These are phyloP conservation scores for Coccinonectria pachysandricola DNA, from an alignment of 2,329 filamentous ascomycete species.

Conservation along the genomic window DNA sequence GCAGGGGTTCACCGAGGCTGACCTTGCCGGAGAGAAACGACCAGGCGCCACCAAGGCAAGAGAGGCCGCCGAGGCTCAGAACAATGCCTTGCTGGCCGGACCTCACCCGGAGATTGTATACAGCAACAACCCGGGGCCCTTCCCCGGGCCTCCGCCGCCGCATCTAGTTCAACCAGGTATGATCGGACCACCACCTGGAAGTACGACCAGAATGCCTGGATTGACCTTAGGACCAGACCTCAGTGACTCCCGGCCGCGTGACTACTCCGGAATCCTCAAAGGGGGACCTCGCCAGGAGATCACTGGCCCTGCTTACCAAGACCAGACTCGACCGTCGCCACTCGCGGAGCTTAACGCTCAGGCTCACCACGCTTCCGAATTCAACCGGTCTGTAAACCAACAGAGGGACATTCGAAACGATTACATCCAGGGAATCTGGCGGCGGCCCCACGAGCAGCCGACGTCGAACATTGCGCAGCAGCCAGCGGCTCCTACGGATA, in stretches of 20 bases:
- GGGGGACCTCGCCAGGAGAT: slow-evolving; percentile 84
- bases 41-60: slow-evolving; percentile 84
- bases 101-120: slow-evolving; percentile 84
- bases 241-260: slow-evolving; percentile 64
- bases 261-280: slow-evolving; percentile 69
- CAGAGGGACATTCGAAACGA: slow-evolving; percentile 70
- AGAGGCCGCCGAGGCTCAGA: slow-evolving; percentile 66
- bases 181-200: slow-evolving; percentile 52
- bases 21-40: slow-evolving; percentile 89
- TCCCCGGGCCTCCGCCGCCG: slow-evolving; percentile 56
- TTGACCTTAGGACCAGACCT: slow-evolving; percentile 74
- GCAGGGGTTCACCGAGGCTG: slow-evolving; percentile 95
- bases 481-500: slow-evolving; percentile 33
- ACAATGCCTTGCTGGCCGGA: slow-evolving; percentile 50
- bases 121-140: slow-evolving; percentile 58
- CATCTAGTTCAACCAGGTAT: slow-evolving; percentile 64
- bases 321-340: slow-evolving; percentile 67
- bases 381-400: slow-evolving; percentile 73
- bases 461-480: slow-evolving; percentile 37
- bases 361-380: slow-evolving; percentile 80
- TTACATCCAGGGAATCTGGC: slow-evolving; percentile 74
- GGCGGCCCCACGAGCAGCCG: slow-evolving; percentile 70
- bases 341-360: slow-evolving; percentile 75
- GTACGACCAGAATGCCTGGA: slow-evolving; percentile 66
- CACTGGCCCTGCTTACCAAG: slow-evolving; percentile 76